Evolutionary conservation across 108 stramenopile species (phyloP).

Genomic region (Conticribra guillardii): DNA sequence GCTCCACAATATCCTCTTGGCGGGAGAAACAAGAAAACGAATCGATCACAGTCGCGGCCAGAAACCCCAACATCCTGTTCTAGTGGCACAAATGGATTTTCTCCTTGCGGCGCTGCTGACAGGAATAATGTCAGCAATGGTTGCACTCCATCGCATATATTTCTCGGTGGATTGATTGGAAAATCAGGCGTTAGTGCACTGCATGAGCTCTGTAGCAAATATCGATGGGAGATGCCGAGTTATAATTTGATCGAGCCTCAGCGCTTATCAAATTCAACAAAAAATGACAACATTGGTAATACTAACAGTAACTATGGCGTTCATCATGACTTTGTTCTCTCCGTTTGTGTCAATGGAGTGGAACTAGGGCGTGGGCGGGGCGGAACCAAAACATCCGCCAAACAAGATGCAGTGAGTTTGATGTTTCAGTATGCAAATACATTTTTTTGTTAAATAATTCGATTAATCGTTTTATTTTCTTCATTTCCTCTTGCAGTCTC

Average conservation of each 20-base stretch:
- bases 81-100: not conserved
- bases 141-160: constrained; percentile 5
- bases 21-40: constrained; percentile 39
- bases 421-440: too few relatives aligned
- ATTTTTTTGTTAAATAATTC: too few relatives aligned
- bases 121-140: not conserved
- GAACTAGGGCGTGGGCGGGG: constrained; percentile 73
- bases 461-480: too few relatives aligned
- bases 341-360: constrained; percentile 63
- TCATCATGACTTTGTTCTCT: constrained; percentile 55
- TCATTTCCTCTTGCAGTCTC: too few relatives aligned
- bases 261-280: not conserved
- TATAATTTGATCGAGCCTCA: constrained; percentile 23
- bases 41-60: constrained; percentile 28
- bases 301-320: not conserved
- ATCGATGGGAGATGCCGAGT: constrained; percentile 53
- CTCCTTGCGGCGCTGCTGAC: too few relatives aligned
- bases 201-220: constrained; percentile 82
- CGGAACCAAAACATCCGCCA: constrained; percentile 66
- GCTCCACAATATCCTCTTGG: not conserved
- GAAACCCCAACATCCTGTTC: not conserved
- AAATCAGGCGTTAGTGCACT: constrained; percentile 80
- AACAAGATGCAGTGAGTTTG: constrained; percentile 87
- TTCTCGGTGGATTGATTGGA: constrained; percentile 61
- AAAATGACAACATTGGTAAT: constrained; percentile 9